Conservation (phyloP, 2,329 filamentous ascomycete species). For the Botryotinia narcissicola region DNA sequence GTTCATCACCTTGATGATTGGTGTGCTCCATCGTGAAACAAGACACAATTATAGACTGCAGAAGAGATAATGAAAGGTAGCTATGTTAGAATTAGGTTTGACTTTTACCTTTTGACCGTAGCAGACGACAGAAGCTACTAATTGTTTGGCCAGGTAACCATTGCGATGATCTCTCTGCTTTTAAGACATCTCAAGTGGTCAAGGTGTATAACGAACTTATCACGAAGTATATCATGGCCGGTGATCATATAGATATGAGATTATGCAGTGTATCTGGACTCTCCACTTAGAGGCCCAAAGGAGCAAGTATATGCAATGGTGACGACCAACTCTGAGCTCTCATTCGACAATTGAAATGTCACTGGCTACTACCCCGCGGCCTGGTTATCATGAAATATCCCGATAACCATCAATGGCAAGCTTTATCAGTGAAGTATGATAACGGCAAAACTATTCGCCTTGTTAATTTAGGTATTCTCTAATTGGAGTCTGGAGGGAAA, state of each 20-base stretch:
- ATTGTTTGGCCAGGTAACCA: not conserved
- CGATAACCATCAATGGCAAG: not conserved
- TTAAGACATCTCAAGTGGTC: not conserved
- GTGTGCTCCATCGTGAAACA: slow-evolving; percentile 17
- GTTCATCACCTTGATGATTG: slow-evolving; percentile 16
- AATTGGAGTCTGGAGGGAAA: not conserved
- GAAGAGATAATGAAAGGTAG: not conserved
- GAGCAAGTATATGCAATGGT: slow-evolving; percentile 14
- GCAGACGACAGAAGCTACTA: not conserved
- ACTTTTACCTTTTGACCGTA: not conserved
- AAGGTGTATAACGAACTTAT: not conserved
- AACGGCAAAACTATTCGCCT: not conserved
- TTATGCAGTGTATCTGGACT: slow-evolving; percentile 8
- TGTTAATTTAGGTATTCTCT: not conserved
- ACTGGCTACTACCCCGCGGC: not conserved
- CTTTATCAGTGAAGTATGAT: slow-evolving; percentile 4
- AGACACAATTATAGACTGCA: not conserved
- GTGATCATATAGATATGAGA: slow-evolving; percentile 12
- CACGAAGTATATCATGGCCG: not conserved
- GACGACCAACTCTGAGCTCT: not conserved
- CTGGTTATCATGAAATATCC: not conserved
- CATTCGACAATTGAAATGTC: not conserved
- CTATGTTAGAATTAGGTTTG: not conserved
- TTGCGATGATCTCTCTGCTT: not conserved
- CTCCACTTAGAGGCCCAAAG: slow-evolving; percentile 11